phyloP scores from a whole-genome alignment of 2,329 filamentous ascomycete genomes.

The Ophiostoma fasciatum region DNA sequence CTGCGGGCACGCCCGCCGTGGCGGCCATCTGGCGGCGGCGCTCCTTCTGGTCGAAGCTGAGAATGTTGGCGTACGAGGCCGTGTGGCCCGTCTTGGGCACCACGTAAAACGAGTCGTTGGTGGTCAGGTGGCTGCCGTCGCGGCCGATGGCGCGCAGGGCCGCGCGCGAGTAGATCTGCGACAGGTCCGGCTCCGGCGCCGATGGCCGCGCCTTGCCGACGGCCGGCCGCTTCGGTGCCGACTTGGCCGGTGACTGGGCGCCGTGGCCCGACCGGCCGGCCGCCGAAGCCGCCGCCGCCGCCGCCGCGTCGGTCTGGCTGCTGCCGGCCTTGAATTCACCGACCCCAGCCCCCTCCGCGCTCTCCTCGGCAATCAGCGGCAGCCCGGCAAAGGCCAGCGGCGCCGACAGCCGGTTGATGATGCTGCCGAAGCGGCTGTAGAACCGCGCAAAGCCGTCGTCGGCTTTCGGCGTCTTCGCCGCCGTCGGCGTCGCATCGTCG shows the following conservation, averaged over 20 bases:
- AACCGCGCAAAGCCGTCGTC: constrained; percentile 83
- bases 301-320: not conserved
- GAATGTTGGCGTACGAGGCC: constrained; percentile 81
- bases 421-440: constrained; percentile 78
- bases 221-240: not conserved
- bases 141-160: constrained; percentile 66
- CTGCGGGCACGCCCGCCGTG: constrained; percentile 19
- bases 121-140: constrained; percentile 38
- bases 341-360: too few relatives aligned
- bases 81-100: constrained; percentile 86
- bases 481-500: constrained; percentile 6
- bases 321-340: constrained; percentile 22
- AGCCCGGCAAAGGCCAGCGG: constrained; percentile 87
- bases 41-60: constrained; percentile 55
- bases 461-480: constrained; percentile 13
- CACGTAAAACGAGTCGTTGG: constrained; percentile 77
- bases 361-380: constrained; percentile 49
- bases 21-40: constrained; percentile 39
- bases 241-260: too few relatives aligned
- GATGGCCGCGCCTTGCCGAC: not conserved
- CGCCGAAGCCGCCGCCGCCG: constrained; percentile 19
- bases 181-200: constrained; percentile 55
- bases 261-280: constrained; percentile 13
- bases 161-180: constrained; percentile 70
- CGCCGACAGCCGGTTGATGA: constrained; percentile 79